These are phyloP conservation scores for Aspergillus sp. DNA, from an alignment of 2,329 filamentous ascomycete species.

Conservation along the genomic window DNA sequence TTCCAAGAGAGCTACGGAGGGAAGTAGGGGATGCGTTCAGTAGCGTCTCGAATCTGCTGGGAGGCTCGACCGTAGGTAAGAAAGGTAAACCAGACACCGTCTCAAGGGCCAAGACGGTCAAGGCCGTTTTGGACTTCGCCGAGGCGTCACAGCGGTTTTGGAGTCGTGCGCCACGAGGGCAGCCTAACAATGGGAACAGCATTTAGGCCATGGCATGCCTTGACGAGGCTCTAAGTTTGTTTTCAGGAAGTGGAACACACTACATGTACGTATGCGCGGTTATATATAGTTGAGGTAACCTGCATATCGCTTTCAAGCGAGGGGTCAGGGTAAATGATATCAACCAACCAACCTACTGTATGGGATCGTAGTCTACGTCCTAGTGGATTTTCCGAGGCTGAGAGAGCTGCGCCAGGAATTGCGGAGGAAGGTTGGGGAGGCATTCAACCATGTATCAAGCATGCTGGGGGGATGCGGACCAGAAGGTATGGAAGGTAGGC, in stretches of 20 bases:
- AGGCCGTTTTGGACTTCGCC: slow-evolving; percentile 7
- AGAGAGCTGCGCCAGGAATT: slow-evolving; percentile 3
- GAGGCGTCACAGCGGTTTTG: slow-evolving; percentile 7
- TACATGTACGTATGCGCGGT: slow-evolving; percentile 2
- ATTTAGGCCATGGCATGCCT: slow-evolving; percentile 8
- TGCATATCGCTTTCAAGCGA: too few species aligned
- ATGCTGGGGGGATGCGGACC: slow-evolving; percentile 15
- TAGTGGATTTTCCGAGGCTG: slow-evolving; percentile 10
- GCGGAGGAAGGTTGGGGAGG: slow-evolving; percentile 15
- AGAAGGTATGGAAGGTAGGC: slow-evolving; percentile 10
- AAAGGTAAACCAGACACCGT: slow-evolving; percentile 4
- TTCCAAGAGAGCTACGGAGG: neutral
- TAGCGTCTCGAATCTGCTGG: slow-evolving; percentile 4
- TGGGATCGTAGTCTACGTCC: slow-evolving; percentile 12
- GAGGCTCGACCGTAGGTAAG: slow-evolving; percentile 7
- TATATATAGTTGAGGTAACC: neutral
- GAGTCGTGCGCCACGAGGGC: slow-evolving; percentile 3
- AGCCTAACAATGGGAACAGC: slow-evolving; percentile 3
- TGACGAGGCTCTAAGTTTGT: slow-evolving; percentile 12
- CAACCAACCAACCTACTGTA: too few species aligned
- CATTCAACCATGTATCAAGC: slow-evolving; percentile 14
- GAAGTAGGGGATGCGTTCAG: slow-evolving; percentile 3
- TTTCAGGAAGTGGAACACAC: slow-evolving; percentile 3
- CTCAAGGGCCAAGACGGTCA: neutral
- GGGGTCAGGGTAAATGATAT: too few species aligned